Evolutionary conservation across 371 early-diverging fungal genomes (phyloP).

Genomic region (Capillidium heterosporum): DNA sequence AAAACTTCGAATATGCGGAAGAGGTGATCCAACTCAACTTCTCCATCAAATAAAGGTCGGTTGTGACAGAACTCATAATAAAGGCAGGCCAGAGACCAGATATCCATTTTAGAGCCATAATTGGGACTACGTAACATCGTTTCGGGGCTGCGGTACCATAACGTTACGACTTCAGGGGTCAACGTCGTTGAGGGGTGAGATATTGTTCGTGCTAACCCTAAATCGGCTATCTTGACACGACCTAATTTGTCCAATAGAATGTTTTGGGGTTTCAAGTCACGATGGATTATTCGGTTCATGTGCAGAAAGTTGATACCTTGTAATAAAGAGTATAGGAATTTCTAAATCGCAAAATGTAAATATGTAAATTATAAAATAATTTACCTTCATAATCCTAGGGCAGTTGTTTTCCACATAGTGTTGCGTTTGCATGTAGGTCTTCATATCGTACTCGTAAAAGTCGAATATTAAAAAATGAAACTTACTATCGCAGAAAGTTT

Average conservation of each 20-base stretch:
- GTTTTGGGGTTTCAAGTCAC: constrained; percentile 67
- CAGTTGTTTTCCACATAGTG: no score
- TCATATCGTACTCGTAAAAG: no score
- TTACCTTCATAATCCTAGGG: no score
- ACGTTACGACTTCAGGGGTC: constrained; percentile 94
- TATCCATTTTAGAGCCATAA: constrained; percentile 89
- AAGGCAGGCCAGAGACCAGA: constrained; percentile 45
- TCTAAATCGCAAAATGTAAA: no score
- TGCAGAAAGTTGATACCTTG: constrained; percentile 47
- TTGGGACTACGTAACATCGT: constrained; percentile 81
- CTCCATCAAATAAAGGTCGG: background rate
- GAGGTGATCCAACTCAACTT: background rate
- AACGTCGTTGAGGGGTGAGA: background rate
- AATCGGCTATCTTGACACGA: constrained; percentile 59
- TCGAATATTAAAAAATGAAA: no score
- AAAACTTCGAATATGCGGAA: background rate
- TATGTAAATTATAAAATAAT: no score
- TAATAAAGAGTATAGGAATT: no score
- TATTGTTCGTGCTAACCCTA: constrained; percentile 38
- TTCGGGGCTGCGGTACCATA: constrained; percentile 99
- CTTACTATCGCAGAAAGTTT: no score
- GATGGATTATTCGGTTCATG: constrained; percentile 33
- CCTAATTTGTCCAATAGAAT: constrained; percentile 30
- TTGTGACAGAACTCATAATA: background rate
- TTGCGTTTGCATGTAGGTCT: no score